phyloP scores from a whole-genome alignment of 2,329 filamentous ascomycete genomes.

The Claviceps spartinae region DNA sequence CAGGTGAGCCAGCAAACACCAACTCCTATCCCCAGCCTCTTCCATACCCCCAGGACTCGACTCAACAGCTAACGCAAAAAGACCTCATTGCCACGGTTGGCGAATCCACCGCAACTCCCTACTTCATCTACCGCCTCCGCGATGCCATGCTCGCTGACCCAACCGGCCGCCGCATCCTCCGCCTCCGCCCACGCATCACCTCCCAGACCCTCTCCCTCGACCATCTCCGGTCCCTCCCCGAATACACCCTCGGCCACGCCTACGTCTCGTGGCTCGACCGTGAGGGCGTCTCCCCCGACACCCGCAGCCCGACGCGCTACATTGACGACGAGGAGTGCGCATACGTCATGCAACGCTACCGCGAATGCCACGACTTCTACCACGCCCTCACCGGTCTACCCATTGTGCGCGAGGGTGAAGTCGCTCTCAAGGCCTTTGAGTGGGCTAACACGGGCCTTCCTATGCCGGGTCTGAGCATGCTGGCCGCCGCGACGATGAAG shows the following conservation, averaged over 20 bases:
- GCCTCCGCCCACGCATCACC: constrained; percentile 76
- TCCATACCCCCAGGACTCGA: no score
- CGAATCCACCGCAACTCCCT: constrained; percentile 86
- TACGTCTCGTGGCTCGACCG: constrained; percentile 89
- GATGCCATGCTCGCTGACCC: constrained; percentile 76
- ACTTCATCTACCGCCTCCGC: constrained; percentile 85
- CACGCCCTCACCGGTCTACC: constrained; percentile 88
- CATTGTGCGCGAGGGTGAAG: constrained; percentile 84
- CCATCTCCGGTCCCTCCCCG: constrained; percentile 56
- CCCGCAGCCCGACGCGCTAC: constrained; percentile 67
- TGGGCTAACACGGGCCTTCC: constrained; percentile 88
- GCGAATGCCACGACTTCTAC: constrained; percentile 96
- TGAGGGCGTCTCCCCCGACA: constrained; percentile 87
- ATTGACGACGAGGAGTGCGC: constrained; percentile 93
- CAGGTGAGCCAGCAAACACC: constrained; percentile 34
- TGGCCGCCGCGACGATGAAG: constrained; percentile 79
- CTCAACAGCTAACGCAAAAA: constrained; percentile 17
- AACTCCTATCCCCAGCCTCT: background rate
- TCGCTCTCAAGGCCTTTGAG: constrained; percentile 96
- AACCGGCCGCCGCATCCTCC: constrained; percentile 82
- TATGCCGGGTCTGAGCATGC: constrained; percentile 82
- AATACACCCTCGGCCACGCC: constrained; percentile 62
- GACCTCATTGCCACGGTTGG: constrained; percentile 92
- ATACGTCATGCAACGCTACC: constrained; percentile 96
- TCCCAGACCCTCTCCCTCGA: constrained; percentile 55